These are phyloP conservation scores for Acacia pycnantha DNA, from an alignment of 331 rosid species.

Conservation along the genomic window DNA sequence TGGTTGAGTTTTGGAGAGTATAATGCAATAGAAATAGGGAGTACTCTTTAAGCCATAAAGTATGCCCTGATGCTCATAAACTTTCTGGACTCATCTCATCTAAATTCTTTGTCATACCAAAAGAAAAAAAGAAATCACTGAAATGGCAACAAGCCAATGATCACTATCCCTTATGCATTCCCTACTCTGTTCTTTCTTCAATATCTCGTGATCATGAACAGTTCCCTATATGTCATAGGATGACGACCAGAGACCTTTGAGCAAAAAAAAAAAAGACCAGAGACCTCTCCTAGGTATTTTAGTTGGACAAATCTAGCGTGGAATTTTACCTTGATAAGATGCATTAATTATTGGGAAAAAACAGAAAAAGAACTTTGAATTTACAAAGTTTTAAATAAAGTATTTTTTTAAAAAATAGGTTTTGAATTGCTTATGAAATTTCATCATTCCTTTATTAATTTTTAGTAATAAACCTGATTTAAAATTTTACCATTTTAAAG, in stretches of 20 bases:
- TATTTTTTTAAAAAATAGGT: too few species aligned
- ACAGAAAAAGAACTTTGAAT: too few species aligned
- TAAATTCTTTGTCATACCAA: neutral
- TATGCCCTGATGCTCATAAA: neutral
- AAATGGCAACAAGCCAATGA: neutral
- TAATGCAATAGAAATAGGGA: conserved; percentile 18
- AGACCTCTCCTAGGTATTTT: neutral
- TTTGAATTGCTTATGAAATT: too few species aligned
- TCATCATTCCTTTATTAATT: too few species aligned
- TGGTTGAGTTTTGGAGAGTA: conserved; percentile 24
- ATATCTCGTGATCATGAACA: neutral
- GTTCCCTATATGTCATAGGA: neutral
- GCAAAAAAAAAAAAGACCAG: too few species aligned
- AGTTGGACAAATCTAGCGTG: neutral
- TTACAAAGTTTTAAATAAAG: too few species aligned
- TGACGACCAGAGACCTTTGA: neutral
- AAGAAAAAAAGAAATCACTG: neutral
- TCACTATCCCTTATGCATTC: neutral
- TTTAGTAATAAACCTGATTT: too few species aligned
- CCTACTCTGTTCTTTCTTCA: neutral
- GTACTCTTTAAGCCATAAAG: neutral
- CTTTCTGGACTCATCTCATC: neutral
- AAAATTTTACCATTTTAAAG: too few species aligned
- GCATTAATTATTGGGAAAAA: too few species aligned
- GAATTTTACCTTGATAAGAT: neutral